Evolutionary conservation across 495 filamentous ascomycete species (phyloP).

Genomic region (Hypoxylon intermedium): DNA sequence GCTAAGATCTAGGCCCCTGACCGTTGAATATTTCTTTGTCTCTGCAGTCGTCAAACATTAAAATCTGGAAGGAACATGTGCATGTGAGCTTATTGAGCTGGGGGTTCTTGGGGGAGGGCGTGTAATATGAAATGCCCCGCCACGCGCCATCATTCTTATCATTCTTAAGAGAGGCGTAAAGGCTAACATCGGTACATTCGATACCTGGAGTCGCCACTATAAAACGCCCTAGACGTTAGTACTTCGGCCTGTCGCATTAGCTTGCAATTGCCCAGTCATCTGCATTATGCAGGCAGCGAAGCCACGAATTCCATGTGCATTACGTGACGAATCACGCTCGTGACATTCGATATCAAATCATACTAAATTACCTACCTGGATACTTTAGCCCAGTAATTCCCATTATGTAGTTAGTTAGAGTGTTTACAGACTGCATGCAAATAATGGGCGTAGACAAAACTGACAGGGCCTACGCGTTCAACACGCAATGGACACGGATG

Average conservation of each 20-base stretch:
- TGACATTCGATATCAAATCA: slow-evolving; percentile 12
- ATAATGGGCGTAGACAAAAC: neutral
- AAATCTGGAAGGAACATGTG: slow-evolving; percentile 20
- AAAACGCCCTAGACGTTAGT: slow-evolving; percentile 13
- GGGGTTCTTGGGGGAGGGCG: slow-evolving; percentile 6
- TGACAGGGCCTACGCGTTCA: slow-evolving; percentile 14
- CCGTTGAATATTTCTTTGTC: neutral
- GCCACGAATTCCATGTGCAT: slow-evolving; percentile 6
- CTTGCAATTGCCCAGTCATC: slow-evolving; percentile 22
- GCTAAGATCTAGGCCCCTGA: slow-evolving; percentile 15
- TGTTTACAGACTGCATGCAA: neutral
- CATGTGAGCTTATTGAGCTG: slow-evolving; percentile 19
- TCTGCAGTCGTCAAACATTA: neutral
- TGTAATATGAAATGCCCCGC: slow-evolving; percentile 23
- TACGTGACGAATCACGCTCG: slow-evolving; percentile 30
- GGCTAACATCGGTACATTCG: slow-evolving; percentile 8
- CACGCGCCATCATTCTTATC: slow-evolving; percentile 16
- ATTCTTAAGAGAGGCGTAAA: neutral
- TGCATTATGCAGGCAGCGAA: slow-evolving; percentile 5
- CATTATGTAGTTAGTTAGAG: too few relatives aligned
- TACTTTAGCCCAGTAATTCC: neutral
- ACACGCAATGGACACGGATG: slow-evolving; percentile 19
- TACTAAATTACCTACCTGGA: neutral
- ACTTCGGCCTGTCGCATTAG: slow-evolving; percentile 17
- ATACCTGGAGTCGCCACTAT: slow-evolving; percentile 13